Base-by-base conservation (phyloP, 2,329 filamentous ascomycete genomes). In the Chaetoscypha palmicola region DNA sequence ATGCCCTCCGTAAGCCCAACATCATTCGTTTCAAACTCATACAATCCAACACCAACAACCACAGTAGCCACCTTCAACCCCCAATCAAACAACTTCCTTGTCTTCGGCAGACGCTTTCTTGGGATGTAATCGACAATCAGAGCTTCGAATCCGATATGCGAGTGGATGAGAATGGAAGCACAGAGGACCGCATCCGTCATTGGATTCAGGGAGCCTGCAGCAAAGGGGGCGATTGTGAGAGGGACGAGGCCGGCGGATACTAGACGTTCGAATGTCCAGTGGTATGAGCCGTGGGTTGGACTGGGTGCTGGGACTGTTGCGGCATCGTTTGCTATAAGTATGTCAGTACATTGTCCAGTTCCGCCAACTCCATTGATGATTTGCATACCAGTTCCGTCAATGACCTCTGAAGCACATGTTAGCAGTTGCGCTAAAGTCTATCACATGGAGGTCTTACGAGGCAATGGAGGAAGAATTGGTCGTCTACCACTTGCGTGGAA, bases 1-100 rank as follows among this genome's bases (percentile, higher is more conserved):
- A 96, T 74, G 23, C 82, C 83, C 74, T 94, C 91, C 7, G 89
- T 95, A 48, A 98, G 66, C 54, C 92, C 92, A 41, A 98, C 88
- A 57, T 98, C 92, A 63, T 96, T 97, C 23, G 92, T 98, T 81
- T 98, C 92, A 60, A 97, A 97, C 68, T 97, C 91, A 70, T 98
- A 98, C 61, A 97, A 75, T 46, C 90, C 90, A 54, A 95, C 75
- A 39, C 86, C 89, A 51, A 90, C 86, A 41, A 87, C 71, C 46
- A 91, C 72, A 9, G 94, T 96, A 48, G 78, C 81, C 35, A 74
- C 68, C 61, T 90, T 89, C 51, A 97, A 77, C 28, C 74, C 71
- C 89, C 89, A 97, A 66, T 76, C 78, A 63, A 81, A 73, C n/a
- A 71, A 43, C 62, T 77, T 81, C 64, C 79, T 78, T 48, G 77